Base-by-base conservation (phyloP, 2,329 filamentous ascomycete species). In the Paecilomyces niveus region DNA sequence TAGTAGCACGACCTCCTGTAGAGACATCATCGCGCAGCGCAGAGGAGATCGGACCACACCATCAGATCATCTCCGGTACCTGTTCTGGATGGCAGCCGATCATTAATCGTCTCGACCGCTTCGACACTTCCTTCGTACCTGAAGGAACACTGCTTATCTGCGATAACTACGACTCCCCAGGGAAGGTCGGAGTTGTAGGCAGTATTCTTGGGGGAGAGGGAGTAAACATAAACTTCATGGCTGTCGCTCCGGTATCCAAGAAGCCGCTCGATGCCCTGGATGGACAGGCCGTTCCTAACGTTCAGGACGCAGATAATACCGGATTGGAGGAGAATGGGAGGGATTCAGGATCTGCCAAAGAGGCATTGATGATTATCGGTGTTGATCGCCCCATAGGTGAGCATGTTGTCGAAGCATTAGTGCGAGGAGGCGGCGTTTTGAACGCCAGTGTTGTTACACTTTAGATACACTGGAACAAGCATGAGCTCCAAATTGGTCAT, bases 151-250 rank as follows among this genome's bases (percentile, higher is more conserved):
- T 93, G 59, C 78, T 92, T n/a, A 87, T 93, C 59, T 83, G 90
- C 66, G 84, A 90, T 68, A 93, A 93, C 75, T 92, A 89, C 67
- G 89, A 94, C 68, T 82, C 86, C 62, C 89, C 89, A 0, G 90
- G 90, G 10, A 92, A 92, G 78, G 93, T 94, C 70, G 90, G 90
- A 1, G 85, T 85, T 39, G 89, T 94, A 2, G 90, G 90, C 0
- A 86, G 81, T 59, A 80, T 86, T 55, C 75, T 93, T 26, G 90
- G 89, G 0, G 80, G 80, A 39, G 83, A 88, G 39, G 85, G 84
- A 0, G 85, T 94, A 56, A 94, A 94, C 67, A 90, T 93, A 70
- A 83, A 83, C 53, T 92, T 87, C 69, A 94, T 93, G 90, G 86
- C 84, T 68, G 89, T 92, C 0, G 81, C 82, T 54, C 81, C 82